Evolutionary conservation across 164 flowering plant species (phyloP).

Genomic region (Aristolochia californica): DNA sequence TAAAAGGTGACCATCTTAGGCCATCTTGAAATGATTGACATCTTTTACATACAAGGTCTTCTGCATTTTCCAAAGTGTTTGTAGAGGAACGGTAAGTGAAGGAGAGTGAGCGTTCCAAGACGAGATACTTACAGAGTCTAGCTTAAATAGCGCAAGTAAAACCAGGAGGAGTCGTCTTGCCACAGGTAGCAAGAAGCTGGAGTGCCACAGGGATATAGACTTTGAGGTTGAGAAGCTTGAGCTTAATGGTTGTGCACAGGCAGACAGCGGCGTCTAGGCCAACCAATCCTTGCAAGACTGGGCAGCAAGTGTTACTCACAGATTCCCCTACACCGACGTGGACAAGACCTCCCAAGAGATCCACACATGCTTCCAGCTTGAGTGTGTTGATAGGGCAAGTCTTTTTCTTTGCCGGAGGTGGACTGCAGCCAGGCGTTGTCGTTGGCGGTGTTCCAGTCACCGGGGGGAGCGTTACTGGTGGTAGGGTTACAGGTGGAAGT

Average conservation of each 20-base stretch:
- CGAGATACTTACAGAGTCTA: no score
- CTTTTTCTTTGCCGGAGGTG: conserved; percentile 14
- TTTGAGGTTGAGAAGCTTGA: conserved; percentile 68
- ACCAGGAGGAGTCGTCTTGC: conserved; percentile 86
- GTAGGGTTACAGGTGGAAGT: no score
- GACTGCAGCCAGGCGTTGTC: background rate
- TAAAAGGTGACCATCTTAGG: no score
- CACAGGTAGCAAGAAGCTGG: conserved; percentile 72
- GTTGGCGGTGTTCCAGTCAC: conserved; percentile 8
- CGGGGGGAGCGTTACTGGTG: no score
- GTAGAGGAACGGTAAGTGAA: no score
- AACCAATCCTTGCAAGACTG: conserved; percentile 58
- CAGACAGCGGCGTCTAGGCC: conserved; percentile 86
- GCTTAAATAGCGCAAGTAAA: conserved; percentile 60
- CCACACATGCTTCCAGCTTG: conserved; percentile 84
- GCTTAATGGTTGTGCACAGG: conserved; percentile 74
- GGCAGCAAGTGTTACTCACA: conserved; percentile 68
- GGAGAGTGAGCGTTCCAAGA: no score
- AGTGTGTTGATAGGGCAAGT: conserved; percentile 76
- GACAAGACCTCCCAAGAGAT: conserved; percentile 79
- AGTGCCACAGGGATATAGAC: conserved; percentile 73
- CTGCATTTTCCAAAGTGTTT: no score
- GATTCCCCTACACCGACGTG: conserved; percentile 81
- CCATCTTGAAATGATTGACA: no score
- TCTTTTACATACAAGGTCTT: no score